These are phyloP conservation scores for Rhizophagus clarus DNA, from an alignment of 192 early-diverging fungal genomes.

Conservation along the genomic window DNA sequence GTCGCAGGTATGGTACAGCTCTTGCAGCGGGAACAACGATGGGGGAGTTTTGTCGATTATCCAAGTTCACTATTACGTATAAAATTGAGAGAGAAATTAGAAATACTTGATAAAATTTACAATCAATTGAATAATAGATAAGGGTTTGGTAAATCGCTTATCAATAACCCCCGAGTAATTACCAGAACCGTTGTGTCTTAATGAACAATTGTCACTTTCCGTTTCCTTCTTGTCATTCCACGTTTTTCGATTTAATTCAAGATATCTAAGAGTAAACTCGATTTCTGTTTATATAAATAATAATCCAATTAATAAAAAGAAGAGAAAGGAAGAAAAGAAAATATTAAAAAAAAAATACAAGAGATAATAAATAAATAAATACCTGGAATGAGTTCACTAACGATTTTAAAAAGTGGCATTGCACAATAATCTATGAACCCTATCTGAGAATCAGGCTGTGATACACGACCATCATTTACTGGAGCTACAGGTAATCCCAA, in stretches of 20 bases:
- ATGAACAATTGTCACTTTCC: background rate
- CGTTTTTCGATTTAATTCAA: slow-evolving; percentile 40
- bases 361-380: slow-evolving; percentile 17
- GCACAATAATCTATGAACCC: slow-evolving; percentile 57
- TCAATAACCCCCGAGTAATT: slow-evolving; percentile 5
- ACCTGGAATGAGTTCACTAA: slow-evolving; percentile 51
- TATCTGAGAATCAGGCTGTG: slow-evolving; percentile 51
- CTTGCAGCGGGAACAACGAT: slow-evolving; percentile 14
- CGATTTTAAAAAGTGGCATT: slow-evolving; percentile 51
- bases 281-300: slow-evolving; percentile 36
- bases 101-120: no score
- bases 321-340: no score
- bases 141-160: background rate
- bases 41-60: slow-evolving; percentile 22
- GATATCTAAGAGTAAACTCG: slow-evolving; percentile 38
- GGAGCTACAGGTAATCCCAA: slow-evolving; percentile 55
- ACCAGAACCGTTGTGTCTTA: slow-evolving; percentile 10
- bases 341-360: background rate
- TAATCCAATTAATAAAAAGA: background rate
- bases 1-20: background rate
- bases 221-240: slow-evolving; percentile 42
- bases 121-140: no score
- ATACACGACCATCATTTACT: slow-evolving; percentile 51
- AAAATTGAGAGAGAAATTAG: background rate
- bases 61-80: background rate